Base-by-base conservation (phyloP, 1,284 basidiomycete species). In the Wolfiporia cocos region DNA sequence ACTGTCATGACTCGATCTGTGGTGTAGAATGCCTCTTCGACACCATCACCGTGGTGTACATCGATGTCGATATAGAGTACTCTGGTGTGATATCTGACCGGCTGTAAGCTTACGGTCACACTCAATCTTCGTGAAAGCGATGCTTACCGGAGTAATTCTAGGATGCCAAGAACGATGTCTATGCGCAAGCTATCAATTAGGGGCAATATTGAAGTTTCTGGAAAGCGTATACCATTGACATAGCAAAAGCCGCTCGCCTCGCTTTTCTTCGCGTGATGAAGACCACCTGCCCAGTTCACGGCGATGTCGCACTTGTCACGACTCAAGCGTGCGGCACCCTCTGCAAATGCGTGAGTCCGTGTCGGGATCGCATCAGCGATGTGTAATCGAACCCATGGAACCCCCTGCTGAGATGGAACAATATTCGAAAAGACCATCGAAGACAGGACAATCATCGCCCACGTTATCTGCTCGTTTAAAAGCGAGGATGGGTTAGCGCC, bases 51-150 rank as follows among this genome's bases (percentile, higher is more conserved):
- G 53, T 99, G 96, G 63, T 99, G 96, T 0, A 97, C 92, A 59
- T 99, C 96, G 48, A 99, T 96, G 59, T 99, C 96, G 55, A 99
- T 93, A 66, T 99, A 99, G 21, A 99, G 72, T 4, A 99, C 96
- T 28, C 96, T 79, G 17, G 82, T 80, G 59, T 99, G 94, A 63
- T 98, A 98, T 51, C 93, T 87, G 30, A 7, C 32, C 7, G 7
- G 10, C 6, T 11, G 28, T 40, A 18, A 38, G 34, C 6, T 29
- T 34, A 15, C 40, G 19, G 31, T 39, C 18, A 41, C 23, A 20
- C n/a, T 7, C 12, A 42, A 29, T 19, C 11, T 9, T 22, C 15
- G 17, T 10, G 10, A 33, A 37, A 19, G 3, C 34, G 23, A 34
- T 5, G 51, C 68, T 46, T 55, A 90, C 84, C 92, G 73, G 35